phyloP scores from a whole-genome alignment of 2,329 filamentous ascomycete genomes.

The Clonostachys solani region DNA sequence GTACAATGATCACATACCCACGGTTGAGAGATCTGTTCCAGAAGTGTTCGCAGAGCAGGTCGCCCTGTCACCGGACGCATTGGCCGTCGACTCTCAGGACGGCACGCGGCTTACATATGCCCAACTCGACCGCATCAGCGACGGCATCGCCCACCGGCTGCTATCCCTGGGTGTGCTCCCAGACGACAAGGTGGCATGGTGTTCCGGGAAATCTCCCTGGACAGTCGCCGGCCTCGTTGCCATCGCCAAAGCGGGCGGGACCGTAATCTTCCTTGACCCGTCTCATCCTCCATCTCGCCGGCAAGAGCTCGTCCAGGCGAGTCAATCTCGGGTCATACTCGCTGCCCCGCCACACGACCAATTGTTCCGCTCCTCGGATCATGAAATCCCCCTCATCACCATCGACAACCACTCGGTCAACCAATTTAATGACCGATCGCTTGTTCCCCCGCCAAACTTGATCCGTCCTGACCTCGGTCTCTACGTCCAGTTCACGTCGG shows the following conservation, averaged over 20 bases:
- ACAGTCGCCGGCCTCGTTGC: constrained; percentile 10
- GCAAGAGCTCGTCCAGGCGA: not conserved
- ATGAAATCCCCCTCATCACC: not conserved
- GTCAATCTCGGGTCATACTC: not conserved
- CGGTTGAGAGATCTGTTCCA: constrained; percentile 23
- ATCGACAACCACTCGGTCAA: not conserved
- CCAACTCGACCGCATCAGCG: constrained; percentile 16
- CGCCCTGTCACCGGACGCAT: constrained; percentile 15
- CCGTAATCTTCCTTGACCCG: constrained; percentile 12
- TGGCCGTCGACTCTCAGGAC: constrained; percentile 35
- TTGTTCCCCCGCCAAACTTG: constrained; percentile 6
- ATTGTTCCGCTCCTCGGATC: not conserved
- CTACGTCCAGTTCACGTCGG: constrained; percentile 11
- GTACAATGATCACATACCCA: not conserved
- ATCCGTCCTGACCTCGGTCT: not conserved
- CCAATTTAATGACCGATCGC: not conserved
- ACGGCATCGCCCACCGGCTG: constrained; percentile 5
- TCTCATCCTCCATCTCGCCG: not conserved
- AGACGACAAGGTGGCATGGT: constrained; percentile 6
- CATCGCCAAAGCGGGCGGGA: constrained; percentile 14
- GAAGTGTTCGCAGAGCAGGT: constrained; percentile 29
- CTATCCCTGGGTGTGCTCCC: not conserved
- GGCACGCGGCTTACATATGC: constrained; percentile 27
- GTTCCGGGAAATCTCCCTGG: constrained; percentile 11
- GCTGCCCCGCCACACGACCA: not conserved